Conservation (phyloP, 768 basidiomycete species). For the Boletus tylopilopsis region DNA sequence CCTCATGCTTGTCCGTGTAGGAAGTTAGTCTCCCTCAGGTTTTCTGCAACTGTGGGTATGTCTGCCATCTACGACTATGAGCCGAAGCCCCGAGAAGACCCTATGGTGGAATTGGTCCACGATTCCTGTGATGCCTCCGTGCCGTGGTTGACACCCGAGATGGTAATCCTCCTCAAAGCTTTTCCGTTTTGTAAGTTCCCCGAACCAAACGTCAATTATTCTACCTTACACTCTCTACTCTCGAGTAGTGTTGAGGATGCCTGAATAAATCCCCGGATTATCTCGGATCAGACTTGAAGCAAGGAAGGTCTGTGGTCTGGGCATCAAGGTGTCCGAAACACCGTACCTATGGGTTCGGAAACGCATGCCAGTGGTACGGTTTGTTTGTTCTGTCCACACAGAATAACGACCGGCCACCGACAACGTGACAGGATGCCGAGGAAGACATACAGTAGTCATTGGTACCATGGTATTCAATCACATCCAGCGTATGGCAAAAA, state of each 20-base stretch:
- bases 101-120: not conserved
- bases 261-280: slow-evolving; percentile 38
- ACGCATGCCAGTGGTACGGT: not conserved
- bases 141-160: not conserved
- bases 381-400: not conserved
- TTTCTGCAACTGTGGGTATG: not conserved
- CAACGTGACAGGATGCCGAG: not conserved
- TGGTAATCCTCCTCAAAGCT: slow-evolving; percentile 1
- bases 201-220: not conserved
- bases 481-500: not conserved
- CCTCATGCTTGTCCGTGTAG: not conserved
- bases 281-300: slow-evolving; percentile 31
- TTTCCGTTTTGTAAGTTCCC: slow-evolving; percentile 3
- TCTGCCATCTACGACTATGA: not conserved
- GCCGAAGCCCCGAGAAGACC: not conserved
- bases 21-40: not conserved
- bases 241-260: not conserved
- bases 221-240: not conserved
- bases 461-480: not conserved
- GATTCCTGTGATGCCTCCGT: not conserved
- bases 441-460: not conserved
- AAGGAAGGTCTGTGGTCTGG: not conserved
- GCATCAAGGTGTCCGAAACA: not conserved
- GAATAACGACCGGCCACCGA: no score
- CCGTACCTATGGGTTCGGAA: not conserved